Base-by-base conservation (phyloP, 192 early-diverging fungal genomes). In the Entomortierella lignicola region DNA sequence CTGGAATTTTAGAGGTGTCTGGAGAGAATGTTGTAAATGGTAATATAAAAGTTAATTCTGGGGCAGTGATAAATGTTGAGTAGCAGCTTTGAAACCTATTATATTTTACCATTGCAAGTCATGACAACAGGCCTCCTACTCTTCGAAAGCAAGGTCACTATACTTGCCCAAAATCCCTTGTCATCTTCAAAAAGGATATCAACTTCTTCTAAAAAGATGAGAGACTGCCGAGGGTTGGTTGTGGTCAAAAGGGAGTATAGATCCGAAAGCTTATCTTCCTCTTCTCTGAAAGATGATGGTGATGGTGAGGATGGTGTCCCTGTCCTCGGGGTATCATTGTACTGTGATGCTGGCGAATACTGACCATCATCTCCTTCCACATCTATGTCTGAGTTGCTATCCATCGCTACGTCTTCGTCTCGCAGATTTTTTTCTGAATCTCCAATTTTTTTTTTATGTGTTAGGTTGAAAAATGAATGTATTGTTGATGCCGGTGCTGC, bases 141-240 rank as follows among this genome's bases (percentile, higher is more conserved):
- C 50, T 86, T 90, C 42, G 88, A 83, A 18, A 92, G 85, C 32
- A 96, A 71, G 44, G 87, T 84, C 58, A 86, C 84, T 12, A 96
- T 85, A 1, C 89, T 90, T 1, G 86, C 69, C 92, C 94, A 94
- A 39, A 95, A 90, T 3, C 91, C 90, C 44, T 90, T 90, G 67
- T 96, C 95, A 27, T 92, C 88, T 37, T 95, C 92, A 85, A 90
- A 94, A 8, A 95, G 66, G 15, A 95, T 80, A 68, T 96, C 95
- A 1, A 91, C 90, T 34, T 96, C 91, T 68, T 96, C 95, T 27
- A 96, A 82, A n/a, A 96, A 74, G 25, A 96, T 87, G 37, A 96
- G 72, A 60, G 90, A 85, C 56, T 93, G 90, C 15, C 70, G 80
- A 42, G 86, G 80, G 25, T 79, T 72, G 1, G 68, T 68, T 0